phyloP scores from a whole-genome alignment of 768 basidiomycete species.

The Panus rudis region DNA sequence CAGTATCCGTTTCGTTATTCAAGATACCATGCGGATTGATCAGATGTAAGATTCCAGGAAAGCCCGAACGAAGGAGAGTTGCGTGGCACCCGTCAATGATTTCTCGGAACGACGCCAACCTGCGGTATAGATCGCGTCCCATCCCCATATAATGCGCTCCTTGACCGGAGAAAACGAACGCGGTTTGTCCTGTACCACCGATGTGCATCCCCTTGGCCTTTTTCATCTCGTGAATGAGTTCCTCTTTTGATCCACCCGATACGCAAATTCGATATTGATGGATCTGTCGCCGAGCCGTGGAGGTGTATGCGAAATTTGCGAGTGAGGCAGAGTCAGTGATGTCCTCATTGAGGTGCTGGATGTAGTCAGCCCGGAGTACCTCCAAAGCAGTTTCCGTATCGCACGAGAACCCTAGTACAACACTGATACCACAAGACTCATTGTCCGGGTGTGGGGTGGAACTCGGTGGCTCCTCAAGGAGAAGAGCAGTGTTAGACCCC shows the following conservation, averaged over 20 bases:
- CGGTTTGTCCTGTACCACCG: constrained; percentile 27
- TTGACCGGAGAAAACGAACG: constrained; percentile 73
- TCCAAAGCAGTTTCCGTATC: constrained; percentile 44
- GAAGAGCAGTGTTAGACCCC: constrained; percentile 58
- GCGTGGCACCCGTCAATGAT: constrained; percentile 54
- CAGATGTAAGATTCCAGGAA: constrained; percentile 41
- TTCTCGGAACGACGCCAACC: constrained; percentile 38
- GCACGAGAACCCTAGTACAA: constrained; percentile 58
- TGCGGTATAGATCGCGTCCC: constrained; percentile 50
- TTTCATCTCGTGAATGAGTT: constrained; percentile 41
- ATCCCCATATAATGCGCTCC: constrained; percentile 63
- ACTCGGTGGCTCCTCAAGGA: constrained; percentile 45
- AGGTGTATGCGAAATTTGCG: constrained; percentile 56
- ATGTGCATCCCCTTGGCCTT: constrained; percentile 27
- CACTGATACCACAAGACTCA: constrained; percentile 10
- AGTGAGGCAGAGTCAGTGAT: constrained; percentile 23
- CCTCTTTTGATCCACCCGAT: constrained; percentile 33
- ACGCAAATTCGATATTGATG: constrained; percentile 48
- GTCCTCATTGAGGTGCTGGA: constrained; percentile 38
- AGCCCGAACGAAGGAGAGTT: constrained; percentile 41
- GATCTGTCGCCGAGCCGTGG: constrained; percentile 57
- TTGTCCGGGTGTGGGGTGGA: background rate
- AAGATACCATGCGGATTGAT: constrained; percentile 15
- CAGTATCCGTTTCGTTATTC: constrained; percentile 25
- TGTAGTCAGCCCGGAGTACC: constrained; percentile 37